Conservation (phyloP, 2,329 filamentous ascomycete species). For the Botrytis squamosa region DNA sequence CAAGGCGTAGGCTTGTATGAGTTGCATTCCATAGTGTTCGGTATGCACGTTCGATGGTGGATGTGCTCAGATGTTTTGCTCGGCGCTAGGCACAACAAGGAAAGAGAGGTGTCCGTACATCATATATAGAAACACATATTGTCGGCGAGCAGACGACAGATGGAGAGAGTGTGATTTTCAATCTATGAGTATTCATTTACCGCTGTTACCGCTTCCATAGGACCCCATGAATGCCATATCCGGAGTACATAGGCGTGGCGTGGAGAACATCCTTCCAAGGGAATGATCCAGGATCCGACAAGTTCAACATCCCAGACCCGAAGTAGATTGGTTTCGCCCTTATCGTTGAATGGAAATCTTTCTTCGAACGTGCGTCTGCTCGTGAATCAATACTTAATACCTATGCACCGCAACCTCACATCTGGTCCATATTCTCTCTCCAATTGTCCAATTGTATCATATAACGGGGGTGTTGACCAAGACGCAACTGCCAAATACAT, state of each 20-base stretch:
- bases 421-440: too few species aligned
- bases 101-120: neutral
- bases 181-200: neutral
- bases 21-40: neutral
- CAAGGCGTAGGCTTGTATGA: neutral
- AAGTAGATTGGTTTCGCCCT: constrained; percentile 10
- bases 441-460: neutral
- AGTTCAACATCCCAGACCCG: neutral
- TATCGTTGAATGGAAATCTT: constrained; percentile 10
- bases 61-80: neutral
- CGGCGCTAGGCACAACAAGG: neutral
- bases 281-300: neutral
- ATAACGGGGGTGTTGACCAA: neutral
- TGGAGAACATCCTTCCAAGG: neutral
- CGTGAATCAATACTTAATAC: constrained; percentile 6
- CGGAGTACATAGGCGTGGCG: neutral
- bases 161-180: neutral
- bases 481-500: neutral
- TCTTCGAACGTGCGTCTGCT: constrained; percentile 7
- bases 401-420: constrained; percentile 2
- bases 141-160: neutral
- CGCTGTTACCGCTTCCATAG: neutral
- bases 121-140: neutral
- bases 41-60: neutral
- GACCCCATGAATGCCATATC: neutral